phyloP scores from a whole-genome alignment of 169 alveolate species.

The Plasmodium berghei region DNA sequence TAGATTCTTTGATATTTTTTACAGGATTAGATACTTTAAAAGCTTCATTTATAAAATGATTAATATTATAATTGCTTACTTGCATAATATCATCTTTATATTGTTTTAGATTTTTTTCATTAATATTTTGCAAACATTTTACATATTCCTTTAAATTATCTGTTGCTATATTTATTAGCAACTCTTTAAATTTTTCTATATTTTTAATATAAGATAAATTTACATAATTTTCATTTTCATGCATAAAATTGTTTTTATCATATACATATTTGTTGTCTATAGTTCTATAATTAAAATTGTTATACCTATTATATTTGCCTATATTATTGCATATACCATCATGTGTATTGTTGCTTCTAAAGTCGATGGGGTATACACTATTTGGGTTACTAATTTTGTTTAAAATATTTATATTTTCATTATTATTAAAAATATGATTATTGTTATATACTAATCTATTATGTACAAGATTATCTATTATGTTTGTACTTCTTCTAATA shows the following conservation, averaged over 20 bases:
- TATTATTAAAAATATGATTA: background rate
- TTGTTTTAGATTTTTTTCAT: conserved; percentile 30
- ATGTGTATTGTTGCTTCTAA: conserved; percentile 8
- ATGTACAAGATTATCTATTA: conserved; percentile 18
- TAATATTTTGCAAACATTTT: conserved; percentile 59
- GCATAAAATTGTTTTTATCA: conserved; percentile 16
- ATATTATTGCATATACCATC: conserved; percentile 29
- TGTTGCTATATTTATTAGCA: conserved; percentile 34
- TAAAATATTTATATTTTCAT: conserved; percentile 7
- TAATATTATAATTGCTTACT: conserved; percentile 55
- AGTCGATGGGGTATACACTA: conserved; percentile 23
- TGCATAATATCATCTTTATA: conserved; percentile 47
- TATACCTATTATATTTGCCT: conserved; percentile 9
- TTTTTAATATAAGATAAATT: conserved; percentile 20
- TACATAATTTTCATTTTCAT: conserved; percentile 16
- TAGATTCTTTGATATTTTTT: conserved; percentile 60
- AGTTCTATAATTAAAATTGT: conserved; percentile 29
- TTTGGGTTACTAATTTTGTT: conserved; percentile 30
- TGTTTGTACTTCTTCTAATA: conserved; percentile 9
- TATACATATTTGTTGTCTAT: conserved; percentile 10
- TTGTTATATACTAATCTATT: conserved; percentile 1
- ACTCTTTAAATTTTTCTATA: conserved; percentile 61
- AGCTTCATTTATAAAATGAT: conserved; percentile 50
- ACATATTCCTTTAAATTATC: conserved; percentile 69
- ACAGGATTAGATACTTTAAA: conserved; percentile 35